These are phyloP conservation scores for Exophiala sp. DNA, from an alignment of 2,329 filamentous ascomycete genomes.

Conservation along the genomic window DNA sequence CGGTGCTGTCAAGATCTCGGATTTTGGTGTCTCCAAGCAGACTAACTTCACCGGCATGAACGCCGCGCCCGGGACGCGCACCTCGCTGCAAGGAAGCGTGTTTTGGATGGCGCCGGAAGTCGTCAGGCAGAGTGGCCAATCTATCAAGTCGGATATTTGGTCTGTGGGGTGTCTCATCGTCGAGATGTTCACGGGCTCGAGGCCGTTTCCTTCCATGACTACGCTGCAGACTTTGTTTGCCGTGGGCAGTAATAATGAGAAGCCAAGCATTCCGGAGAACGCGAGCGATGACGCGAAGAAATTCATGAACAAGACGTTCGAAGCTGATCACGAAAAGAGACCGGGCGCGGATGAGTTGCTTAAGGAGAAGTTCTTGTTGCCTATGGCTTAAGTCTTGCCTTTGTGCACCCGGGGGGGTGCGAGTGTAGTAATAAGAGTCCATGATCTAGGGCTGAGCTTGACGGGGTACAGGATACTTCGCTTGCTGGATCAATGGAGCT, in stretches of 20 bases:
- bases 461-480: too few species aligned
- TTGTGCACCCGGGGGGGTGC: too few species aligned
- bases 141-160: constrained; percentile 98
- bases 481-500: too few species aligned
- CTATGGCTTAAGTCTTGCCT: constrained; percentile 16
- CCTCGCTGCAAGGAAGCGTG: constrained; percentile 90
- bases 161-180: constrained; percentile 88
- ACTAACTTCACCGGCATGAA: constrained; percentile 29
- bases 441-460: too few species aligned
- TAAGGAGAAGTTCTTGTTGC: constrained; percentile 65
- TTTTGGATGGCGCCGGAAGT: constrained; percentile 99
- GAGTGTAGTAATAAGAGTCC: too few species aligned
- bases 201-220: constrained; percentile 94
- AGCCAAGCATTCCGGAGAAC: constrained; percentile 81
- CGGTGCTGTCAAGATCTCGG: constrained; percentile 97
- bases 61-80: constrained; percentile 76
- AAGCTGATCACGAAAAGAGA: constrained; percentile 88
- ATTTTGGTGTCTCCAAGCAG: constrained; percentile 92
- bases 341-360: constrained; percentile 90
- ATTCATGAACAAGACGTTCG: constrained; percentile 87
- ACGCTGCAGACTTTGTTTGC: constrained; percentile 99
- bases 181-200: constrained; percentile 97
- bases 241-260: constrained; percentile 83
- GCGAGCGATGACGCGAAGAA: constrained; percentile 78
- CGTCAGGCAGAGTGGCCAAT: constrained; percentile 95